A percentile compares a stretch with the other conserved stretches of the same genome.
Conservation (phyloP, 768 basidiomycete species). For the Leccinum broughii region DNA sequence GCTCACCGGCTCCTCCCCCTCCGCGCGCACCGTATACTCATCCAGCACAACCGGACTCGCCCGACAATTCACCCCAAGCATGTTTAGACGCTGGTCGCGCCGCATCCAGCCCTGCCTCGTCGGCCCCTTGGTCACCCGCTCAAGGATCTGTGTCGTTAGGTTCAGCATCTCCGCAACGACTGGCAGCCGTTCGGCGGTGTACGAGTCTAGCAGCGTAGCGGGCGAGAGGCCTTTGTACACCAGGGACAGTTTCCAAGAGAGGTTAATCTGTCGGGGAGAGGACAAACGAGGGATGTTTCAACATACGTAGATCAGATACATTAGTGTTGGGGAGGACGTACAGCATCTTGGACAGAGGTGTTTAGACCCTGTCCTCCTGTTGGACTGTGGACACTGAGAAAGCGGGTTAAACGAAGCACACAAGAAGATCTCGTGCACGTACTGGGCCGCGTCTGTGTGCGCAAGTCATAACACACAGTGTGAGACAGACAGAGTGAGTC, state of each 20-base stretch:
- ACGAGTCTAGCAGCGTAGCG: conserved; percentile 39
- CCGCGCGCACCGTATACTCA: conserved; percentile 28
- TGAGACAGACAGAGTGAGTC: background rate
- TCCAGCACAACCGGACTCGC: conserved; percentile 38
- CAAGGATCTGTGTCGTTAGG: conserved; percentile 33
- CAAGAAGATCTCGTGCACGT: background rate
- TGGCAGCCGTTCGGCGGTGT: conserved; percentile 45
- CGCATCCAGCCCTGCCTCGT: background rate
- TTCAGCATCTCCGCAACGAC: conserved; percentile 48
- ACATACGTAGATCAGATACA: background rate
- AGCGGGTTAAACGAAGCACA: background rate
- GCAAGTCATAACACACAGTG: background rate
- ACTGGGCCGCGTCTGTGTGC: conserved; percentile 49
- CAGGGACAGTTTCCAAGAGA: conserved; percentile 47
- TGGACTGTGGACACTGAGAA: conserved; percentile 24
- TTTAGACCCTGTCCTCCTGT: conserved; percentile 37
- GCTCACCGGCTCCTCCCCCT: conserved; percentile 4
- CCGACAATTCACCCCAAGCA: conserved; percentile 39
- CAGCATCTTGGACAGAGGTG: conserved; percentile 40
- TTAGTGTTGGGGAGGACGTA: conserved; percentile 24
- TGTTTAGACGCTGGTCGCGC: conserved; percentile 10
- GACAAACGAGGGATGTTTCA: conserved; percentile 35
- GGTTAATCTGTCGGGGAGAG: conserved; percentile 46
- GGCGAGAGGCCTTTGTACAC: conserved; percentile 37
- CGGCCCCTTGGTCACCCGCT: background rate